Evolutionary conservation across 1,139 yeast species (phyloP), one percentile per base, ranked within the genome.

Genomic region (Debaryomycetaceae sp.): DNA sequence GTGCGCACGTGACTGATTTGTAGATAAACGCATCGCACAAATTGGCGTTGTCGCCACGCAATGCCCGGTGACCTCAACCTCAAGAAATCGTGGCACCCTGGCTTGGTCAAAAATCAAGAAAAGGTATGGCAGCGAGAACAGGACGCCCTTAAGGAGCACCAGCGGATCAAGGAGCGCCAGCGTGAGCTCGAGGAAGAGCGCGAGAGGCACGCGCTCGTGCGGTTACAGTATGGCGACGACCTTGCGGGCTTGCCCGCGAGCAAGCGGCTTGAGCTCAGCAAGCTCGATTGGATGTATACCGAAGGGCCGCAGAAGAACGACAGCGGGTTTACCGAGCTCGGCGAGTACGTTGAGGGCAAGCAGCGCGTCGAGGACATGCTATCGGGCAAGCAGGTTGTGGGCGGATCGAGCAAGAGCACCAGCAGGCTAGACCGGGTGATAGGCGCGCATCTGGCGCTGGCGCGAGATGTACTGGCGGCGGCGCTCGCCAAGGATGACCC

Each of bases 31-130:
- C n/a, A n/a, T n/a, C n/a, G n/a, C n/a, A n/a, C n/a, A n/a, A n/a
- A n/a, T n/a, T n/a, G n/a, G n/a, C n/a, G n/a, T n/a, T n/a, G n/a
- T n/a, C n/a, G 12, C 7, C 27, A 23, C 3, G 36, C 15, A 15
- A 67, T 66, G 73, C 85, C 93, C 2, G 88, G 93, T 5, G 95
- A 89, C 56, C 65, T 89, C 41, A 89, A 89, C 52, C 58, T 88
- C 36, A 83, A 89, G 58, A 91, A 91, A 55, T 89, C 97, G 37
- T 91, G 97, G 97, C 88, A 89, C 53, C 96, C 97, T 3, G 89
- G 84, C 25, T 65, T 85, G 31, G 65, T 83, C 46, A 83, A 83
- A 56, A 91, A 91, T 64, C 89, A 83, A 57, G 81, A 79, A 44
- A 83, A 80, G 49, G 91, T 89, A 20, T 83, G 95, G 94, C 70